phyloP scores from a whole-genome alignment of 78 protist genomes.

The Acrasis kona region DNA sequence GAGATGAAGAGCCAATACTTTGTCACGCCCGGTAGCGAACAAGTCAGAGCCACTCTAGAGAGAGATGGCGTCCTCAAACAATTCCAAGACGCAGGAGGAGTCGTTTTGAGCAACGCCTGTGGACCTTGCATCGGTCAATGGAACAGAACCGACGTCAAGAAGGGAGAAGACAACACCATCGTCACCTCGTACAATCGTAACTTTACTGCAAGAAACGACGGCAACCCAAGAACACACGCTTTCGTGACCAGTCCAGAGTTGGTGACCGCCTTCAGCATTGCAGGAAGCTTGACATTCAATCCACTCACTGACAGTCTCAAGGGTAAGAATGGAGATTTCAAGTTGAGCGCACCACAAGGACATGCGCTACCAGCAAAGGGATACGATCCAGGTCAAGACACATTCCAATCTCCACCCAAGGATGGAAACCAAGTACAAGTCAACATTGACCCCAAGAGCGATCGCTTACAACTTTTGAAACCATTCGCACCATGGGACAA shows the following conservation, averaged over 20 bases:
- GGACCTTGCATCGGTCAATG: slow-evolving; percentile 95
- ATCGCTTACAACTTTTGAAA: slow-evolving; percentile 71
- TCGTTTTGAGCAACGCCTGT: slow-evolving; percentile 89
- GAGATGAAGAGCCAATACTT: slow-evolving; percentile 60
- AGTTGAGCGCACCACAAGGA: slow-evolving; percentile 66
- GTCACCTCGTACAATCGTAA: slow-evolving; percentile 93
- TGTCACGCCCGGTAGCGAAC: slow-evolving; percentile 93
- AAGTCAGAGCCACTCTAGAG: slow-evolving; percentile 78
- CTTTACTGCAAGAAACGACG: slow-evolving; percentile 84
- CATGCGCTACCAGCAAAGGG: slow-evolving; percentile 78
- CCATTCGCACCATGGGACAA: slow-evolving; percentile 85
- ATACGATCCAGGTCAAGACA: slow-evolving; percentile 76
- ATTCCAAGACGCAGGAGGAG: slow-evolving; percentile 70
- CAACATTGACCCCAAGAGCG: slow-evolving; percentile 54
- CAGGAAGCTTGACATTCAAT: slow-evolving; percentile 79
- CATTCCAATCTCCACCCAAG: slow-evolving; percentile 68
- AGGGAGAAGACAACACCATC: slow-evolving; percentile 76
- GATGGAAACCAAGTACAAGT: slow-evolving; percentile 42
- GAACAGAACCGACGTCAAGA: slow-evolving; percentile 74
- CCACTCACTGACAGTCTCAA: slow-evolving; percentile 68
- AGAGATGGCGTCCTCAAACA: slow-evolving; percentile 73
- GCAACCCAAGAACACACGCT: slow-evolving; percentile 83
- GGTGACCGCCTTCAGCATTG: slow-evolving; percentile 76
- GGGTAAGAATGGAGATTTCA: slow-evolving; percentile 49
- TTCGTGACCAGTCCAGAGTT: slow-evolving; percentile 92